Percentiles rank a stretch among this genome's conserved stretches.
Conservation (phyloP, 495 filamentous ascomycete species). For the Trichoderma gamsii region DNA sequence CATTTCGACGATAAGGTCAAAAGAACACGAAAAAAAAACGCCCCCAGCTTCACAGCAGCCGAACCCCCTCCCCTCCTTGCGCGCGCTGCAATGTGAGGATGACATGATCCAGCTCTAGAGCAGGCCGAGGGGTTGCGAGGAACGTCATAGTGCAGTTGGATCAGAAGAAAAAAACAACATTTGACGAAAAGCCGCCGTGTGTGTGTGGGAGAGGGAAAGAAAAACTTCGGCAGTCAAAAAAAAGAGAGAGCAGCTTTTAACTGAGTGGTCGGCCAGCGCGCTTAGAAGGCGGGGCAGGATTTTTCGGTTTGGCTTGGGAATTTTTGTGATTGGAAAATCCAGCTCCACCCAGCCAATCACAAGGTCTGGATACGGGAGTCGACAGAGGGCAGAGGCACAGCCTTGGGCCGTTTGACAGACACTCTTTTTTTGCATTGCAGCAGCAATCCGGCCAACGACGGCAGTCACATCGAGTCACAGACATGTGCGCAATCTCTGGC, state of each 20-base stretch:
- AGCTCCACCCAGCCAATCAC: background rate
- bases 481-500: background rate
- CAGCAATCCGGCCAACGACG: too few species aligned
- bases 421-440: too few species aligned
- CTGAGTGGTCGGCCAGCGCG: background rate
- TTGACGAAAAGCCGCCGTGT: background rate
- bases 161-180: background rate
- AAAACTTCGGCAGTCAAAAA: background rate
- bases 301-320: background rate
- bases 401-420: too few species aligned
- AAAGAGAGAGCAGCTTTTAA: conserved; percentile 1
- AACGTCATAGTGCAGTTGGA: conserved; percentile 7
- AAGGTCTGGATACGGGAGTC: too few species aligned
- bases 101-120: background rate
- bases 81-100: conserved; percentile 3
- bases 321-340: background rate
- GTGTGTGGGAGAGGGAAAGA: background rate
- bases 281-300: background rate
- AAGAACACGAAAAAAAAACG: background rate
- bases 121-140: background rate
- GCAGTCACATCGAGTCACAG: too few species aligned
- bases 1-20: too few species aligned
- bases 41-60: too few species aligned
- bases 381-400: too few species aligned
- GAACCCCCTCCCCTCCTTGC: background rate